A percentile compares a stretch with the other conserved stretches of the same genome.
phyloP scores from a whole-genome alignment of 2,329 filamentous ascomycete genomes.

The Aspergillus thermomutatus region DNA sequence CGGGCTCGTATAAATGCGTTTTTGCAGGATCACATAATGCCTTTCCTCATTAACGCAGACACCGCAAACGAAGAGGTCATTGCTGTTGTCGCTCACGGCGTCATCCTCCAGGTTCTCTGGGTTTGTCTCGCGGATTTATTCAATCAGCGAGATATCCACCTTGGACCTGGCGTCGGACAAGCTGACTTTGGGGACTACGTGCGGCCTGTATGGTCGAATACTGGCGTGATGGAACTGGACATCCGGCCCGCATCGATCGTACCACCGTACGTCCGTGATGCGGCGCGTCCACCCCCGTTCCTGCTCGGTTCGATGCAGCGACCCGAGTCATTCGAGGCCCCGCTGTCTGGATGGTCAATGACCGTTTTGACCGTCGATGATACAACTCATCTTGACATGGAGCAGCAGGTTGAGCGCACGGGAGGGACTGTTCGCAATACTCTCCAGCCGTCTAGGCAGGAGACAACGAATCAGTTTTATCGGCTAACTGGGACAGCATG shows the following conservation, averaged over 20 bases:
- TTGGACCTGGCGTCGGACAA: conserved; percentile 39
- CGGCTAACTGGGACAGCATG: conserved; percentile 39
- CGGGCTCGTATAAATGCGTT: conserved; percentile 62
- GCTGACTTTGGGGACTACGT: conserved; percentile 42
- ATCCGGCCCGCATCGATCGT: conserved; percentile 19
- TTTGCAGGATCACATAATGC: conserved; percentile 60
- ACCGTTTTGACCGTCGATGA: conserved; percentile 64
- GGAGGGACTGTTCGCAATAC: conserved; percentile 76
- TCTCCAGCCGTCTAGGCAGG: conserved; percentile 69
- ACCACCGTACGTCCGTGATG: neutral
- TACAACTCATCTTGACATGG: conserved; percentile 61
- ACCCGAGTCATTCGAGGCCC: neutral
- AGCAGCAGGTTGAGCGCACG: conserved; percentile 60
- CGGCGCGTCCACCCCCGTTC: neutral
- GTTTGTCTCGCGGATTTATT: conserved; percentile 60
- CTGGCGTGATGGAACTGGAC: conserved; percentile 56
- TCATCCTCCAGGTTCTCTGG: conserved; percentile 57
- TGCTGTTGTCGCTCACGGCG: conserved; percentile 58
- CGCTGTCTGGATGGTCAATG: conserved; percentile 41
- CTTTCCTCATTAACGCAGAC: conserved; percentile 45
- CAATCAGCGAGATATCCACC: conserved; percentile 41
- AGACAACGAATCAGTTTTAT: conserved; percentile 74
- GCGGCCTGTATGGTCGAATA: conserved; percentile 62
- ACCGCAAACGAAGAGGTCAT: conserved; percentile 50
- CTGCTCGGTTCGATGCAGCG: neutral